Evolutionary conservation across 495 filamentous ascomycete genomes (phyloP).

Genomic region (Glonium stellatum): DNA sequence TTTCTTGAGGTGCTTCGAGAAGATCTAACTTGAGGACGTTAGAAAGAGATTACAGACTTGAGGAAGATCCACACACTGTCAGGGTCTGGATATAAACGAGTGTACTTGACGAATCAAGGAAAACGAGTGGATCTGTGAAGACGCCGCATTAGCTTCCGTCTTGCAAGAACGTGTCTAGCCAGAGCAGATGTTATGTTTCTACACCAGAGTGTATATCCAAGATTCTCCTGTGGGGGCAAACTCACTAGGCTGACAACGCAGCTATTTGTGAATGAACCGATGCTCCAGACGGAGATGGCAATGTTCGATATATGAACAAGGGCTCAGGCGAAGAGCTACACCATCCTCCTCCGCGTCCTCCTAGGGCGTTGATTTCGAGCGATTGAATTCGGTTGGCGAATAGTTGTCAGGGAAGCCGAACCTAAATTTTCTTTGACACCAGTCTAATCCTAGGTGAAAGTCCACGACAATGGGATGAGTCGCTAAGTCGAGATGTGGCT

Average conservation of each 20-base stretch:
- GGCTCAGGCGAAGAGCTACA: constrained; percentile 10
- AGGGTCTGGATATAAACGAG: constrained; percentile 32
- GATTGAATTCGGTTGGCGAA: neutral
- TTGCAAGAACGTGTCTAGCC: neutral
- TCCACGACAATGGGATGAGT: constrained; percentile 11
- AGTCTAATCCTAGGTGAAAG: neutral
- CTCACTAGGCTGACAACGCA: constrained; percentile 27
- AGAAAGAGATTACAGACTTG: constrained; percentile 8
- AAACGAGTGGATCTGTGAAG: constrained; percentile 25
- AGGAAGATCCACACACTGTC: constrained; percentile 21
- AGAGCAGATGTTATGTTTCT: neutral
- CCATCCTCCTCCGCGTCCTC: constrained; percentile 19
- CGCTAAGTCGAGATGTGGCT: neutral
- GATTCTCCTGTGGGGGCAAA: neutral
- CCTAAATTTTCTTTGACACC: constrained; percentile 5
- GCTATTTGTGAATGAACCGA: constrained; percentile 15
- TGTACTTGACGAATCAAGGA: constrained; percentile 33
- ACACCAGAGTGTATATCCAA: neutral
- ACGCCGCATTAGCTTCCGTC: constrained; percentile 1
- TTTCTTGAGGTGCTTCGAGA: constrained; percentile 11
- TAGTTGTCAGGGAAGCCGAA: constrained; percentile 2
- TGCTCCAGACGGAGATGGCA: constrained; percentile 18
- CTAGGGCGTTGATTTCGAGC: neutral
- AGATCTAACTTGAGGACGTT: constrained; percentile 10
- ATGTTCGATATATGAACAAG: neutral